Evolutionary conservation across 2,329 filamentous ascomycete genomes (phyloP).

Genomic region (Simplicillium sp.): DNA sequence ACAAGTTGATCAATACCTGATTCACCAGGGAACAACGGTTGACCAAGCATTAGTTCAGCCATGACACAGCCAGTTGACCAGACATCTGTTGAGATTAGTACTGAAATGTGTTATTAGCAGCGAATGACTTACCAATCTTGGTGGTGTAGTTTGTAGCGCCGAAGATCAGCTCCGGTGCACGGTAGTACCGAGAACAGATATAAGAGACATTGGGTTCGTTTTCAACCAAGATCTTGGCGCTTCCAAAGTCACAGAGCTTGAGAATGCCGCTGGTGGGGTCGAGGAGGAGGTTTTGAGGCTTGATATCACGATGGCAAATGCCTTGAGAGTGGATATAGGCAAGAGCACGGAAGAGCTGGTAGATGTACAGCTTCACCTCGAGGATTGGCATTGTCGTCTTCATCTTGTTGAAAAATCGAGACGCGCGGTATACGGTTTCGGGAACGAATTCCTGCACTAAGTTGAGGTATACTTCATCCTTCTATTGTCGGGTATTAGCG

Average conservation of each 20-base stretch:
- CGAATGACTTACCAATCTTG: constrained; percentile 78
- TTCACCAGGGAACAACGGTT: constrained; percentile 94
- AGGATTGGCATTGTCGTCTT: constrained; percentile 99
- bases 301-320: constrained; percentile 98
- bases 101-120: too few species aligned
- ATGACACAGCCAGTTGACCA: constrained; percentile 99
- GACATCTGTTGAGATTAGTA: constrained; percentile 68
- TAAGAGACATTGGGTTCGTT: constrained; percentile 99
- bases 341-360: constrained; percentile 95
- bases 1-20: constrained; percentile 98
- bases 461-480: constrained; percentile 98
- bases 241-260: constrained; percentile 98
- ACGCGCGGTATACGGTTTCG: constrained; percentile 96
- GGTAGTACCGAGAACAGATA: constrained; percentile 98
- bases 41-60: constrained; percentile 97
- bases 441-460: constrained; percentile 96
- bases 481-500: constrained; percentile 36
- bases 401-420: constrained; percentile 99
- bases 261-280: constrained; percentile 86
- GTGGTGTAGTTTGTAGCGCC: constrained; percentile 99
- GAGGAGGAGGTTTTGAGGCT: constrained; percentile 92
- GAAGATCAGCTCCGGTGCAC: constrained; percentile 95
- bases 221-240: constrained; percentile 95
- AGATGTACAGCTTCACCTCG: constrained; percentile 98
- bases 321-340: constrained; percentile 99